A percentile compares a stretch with the other conserved stretches of the same genome.
Evolutionary conservation across 768 basidiomycete genomes (phyloP).

Genomic region (Mycena vulgaris): DNA sequence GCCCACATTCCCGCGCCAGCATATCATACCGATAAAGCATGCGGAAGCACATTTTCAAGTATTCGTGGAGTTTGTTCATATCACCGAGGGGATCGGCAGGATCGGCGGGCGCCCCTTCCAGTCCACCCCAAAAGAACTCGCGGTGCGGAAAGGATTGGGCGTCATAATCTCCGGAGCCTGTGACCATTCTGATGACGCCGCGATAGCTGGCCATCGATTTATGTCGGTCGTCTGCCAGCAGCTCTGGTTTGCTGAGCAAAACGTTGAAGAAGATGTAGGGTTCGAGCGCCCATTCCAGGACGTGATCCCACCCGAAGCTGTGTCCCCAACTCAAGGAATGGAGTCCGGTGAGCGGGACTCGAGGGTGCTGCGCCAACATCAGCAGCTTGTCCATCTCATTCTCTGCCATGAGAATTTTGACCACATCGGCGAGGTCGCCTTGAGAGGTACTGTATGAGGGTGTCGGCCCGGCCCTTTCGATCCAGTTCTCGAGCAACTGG

Average conservation of each 20-base stretch:
- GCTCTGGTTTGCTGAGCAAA: constrained; percentile 47
- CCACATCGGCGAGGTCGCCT: constrained; percentile 51
- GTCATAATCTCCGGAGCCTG: constrained; percentile 44
- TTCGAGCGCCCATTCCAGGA: constrained; percentile 47
- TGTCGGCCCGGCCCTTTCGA: constrained; percentile 29
- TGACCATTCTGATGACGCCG: constrained; percentile 37
- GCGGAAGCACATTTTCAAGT: constrained; percentile 53
- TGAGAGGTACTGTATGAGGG: constrained; percentile 40
- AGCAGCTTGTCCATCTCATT: constrained; percentile 51
- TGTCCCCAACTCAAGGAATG: constrained; percentile 48
- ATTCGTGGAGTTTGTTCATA: constrained; percentile 45
- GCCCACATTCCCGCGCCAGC: constrained; percentile 53
- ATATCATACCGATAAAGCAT: constrained; percentile 57
- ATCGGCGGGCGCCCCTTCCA: constrained; percentile 5
- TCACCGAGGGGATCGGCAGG: constrained; percentile 37
- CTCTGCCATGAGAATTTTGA: constrained; percentile 54
- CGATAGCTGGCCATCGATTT: constrained; percentile 40
- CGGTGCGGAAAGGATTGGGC: constrained; percentile 52
- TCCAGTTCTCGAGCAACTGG: constrained; percentile 54
- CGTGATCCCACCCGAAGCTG: constrained; percentile 52
- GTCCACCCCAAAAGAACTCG: constrained; percentile 42
- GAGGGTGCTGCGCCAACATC: constrained; percentile 56
- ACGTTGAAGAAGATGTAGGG: constrained; percentile 57
- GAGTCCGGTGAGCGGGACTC: constrained; percentile 46
- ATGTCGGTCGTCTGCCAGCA: constrained; percentile 48